phyloP scores from a whole-genome alignment of 108 stramenopile genomes.

The Nannochloropsis gaditana region DNA sequence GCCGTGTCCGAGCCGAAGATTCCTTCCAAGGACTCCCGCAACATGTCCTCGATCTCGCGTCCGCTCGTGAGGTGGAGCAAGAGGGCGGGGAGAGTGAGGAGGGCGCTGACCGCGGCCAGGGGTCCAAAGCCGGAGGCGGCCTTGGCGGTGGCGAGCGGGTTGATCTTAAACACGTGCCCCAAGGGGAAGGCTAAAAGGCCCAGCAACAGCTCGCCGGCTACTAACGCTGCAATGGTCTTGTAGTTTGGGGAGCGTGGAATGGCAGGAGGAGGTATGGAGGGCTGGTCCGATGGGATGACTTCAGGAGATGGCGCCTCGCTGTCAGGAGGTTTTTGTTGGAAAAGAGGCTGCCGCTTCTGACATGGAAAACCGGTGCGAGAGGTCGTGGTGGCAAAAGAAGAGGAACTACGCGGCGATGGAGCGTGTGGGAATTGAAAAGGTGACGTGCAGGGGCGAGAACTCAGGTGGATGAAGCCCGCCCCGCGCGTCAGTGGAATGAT shows the following conservation, averaged over 20 bases:
- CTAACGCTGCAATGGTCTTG: not conserved
- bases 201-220: not conserved
- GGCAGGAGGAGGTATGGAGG: not conserved
- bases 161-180: not conserved
- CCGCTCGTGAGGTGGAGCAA: not conserved
- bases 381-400: not conserved
- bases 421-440: too few species aligned
- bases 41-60: not conserved
- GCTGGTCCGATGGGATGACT: not conserved
- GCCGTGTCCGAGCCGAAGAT: constrained; percentile 8
- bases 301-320: not conserved
- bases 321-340: not conserved
- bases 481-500: too few species aligned
- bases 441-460: too few species aligned
- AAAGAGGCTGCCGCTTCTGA: not conserved
- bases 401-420: not conserved
- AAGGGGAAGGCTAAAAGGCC: not conserved
- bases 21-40: constrained; percentile 7
- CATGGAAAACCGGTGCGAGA: not conserved
- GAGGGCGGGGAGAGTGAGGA: not conserved
- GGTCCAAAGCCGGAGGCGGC: not conserved
- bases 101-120: not conserved
- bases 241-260: not conserved
- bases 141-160: not conserved
- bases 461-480: too few species aligned